Base-by-base conservation (phyloP, 1,284 basidiomycete species). In the Puccinia coronata region DNA sequence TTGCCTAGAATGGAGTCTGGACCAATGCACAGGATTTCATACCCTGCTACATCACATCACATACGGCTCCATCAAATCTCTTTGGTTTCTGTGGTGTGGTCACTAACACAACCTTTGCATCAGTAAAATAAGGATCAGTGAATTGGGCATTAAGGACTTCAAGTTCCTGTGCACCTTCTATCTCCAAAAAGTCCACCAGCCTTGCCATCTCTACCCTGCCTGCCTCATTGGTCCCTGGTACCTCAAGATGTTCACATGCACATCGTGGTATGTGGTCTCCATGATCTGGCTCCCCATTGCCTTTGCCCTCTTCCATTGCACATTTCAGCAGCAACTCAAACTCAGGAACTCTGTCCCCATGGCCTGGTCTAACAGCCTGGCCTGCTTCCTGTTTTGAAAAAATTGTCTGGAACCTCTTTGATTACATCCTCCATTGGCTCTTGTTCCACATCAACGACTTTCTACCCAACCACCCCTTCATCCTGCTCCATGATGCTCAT, bases 81-180 rank as follows among this genome's bases (percentile, higher is more conserved):
- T n/a, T n/a, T n/a, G n/a, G n/a, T n/a, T n/a, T n/a, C n/a, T n/a
- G n/a, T n/a, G n/a, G n/a, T n/a, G n/a, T n/a, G n/a, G n/a, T n/a
- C n/a, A n/a, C n/a, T n/a, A n/a, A n/a, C n/a, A n/a, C n/a, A n/a
- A n/a, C n/a, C n/a, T n/a, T n/a, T n/a, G n/a, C n/a, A n/a, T n/a
- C n/a, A n/a, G n/a, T n/a, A n/a, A n/a, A n/a, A n/a, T n/a, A n/a
- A n/a, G n/a, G n/a, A n/a, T n/a, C n/a, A n/a, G n/a, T n/a, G n/a
- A n/a, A n/a, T n/a, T n/a, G n/a, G n/a, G n/a, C n/a, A n/a, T n/a
- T n/a, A n/a, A n/a, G 91, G 87, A 91, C 82, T 90, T 90, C 43
- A 92, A 93, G 85, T 97, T 93, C 85, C 92, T 92, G 85, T 99
- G 99, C 89, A 91, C 92, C 31, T 99, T 97, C 86, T 99, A 99